Base-by-base conservation (phyloP, 768 basidiomycete species). In the Lyophyllum atratum region DNA sequence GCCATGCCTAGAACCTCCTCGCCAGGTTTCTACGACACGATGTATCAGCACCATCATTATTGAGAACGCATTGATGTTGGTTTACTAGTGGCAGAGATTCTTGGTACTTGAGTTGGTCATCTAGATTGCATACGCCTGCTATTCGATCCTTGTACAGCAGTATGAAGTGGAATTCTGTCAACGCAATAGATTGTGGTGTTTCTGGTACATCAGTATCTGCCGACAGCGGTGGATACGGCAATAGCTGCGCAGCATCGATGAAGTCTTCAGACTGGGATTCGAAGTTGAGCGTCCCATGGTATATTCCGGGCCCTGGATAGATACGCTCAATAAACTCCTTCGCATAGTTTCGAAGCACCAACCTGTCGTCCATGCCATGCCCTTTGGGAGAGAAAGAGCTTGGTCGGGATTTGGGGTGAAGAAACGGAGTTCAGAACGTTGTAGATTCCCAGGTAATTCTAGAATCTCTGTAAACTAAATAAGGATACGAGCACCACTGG, bases 311-410 rank as follows among this genome's bases (percentile, higher is more conserved):
- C 14, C 84, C 93, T 95, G 43, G 45, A n/a, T 17, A n/a, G 22
- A 42, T 48, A 22, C 45, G 52, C 14, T 52, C 31, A 54, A 29
- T 44, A 34, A 53, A 43, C n/a, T 49, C 55, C 44, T 46, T 25
- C 14, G 39, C 21, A 37, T 3, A 3, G 8, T 9, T 17, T 21
- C 7, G 10, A 29, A 33, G 3, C 2, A 63, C 84, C 62, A 54
- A 93, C 95, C 86, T 48, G 93, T 96, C 77, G 96, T 81, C 96
- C 96, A 98, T 4, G 93, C 96, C 62, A 97, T 76, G 24, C 77
- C 80, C 64, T 80, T 87, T 0, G 94, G 90, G 28, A 90, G 68
- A 14, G 87, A 87, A 31, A 84, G 74, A 19, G 83, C 83, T 72
- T 90, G 85, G 62, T 85, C 85, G 19, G 90, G 76, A 68, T 88